Base-by-base conservation (phyloP, 192 early-diverging fungal species). In the Linnemannia exigua region DNA sequence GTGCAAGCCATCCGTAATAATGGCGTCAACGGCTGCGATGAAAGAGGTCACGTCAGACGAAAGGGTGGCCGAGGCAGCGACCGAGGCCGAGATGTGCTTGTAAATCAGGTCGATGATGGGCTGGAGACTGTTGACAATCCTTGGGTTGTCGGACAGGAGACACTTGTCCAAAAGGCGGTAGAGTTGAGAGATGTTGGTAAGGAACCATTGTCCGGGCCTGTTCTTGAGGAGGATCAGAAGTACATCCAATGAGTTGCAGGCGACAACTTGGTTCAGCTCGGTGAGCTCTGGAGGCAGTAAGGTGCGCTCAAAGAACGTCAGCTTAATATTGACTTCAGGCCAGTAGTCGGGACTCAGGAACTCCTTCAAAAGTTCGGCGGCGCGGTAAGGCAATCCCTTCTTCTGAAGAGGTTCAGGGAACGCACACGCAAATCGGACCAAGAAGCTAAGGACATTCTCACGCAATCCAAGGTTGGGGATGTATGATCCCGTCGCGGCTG, bases 41-140 rank as follows among this genome's bases (percentile, higher is more conserved):
- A 97, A 92, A 20, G 76, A 74, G 52, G 72, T 48, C 16, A 83
- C 70, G 70, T 80, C 80, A 2, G 81, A 77, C 47, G 91, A 90
- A 35, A 91, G 89, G 3, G 90, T 87, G 25, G 82, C 84, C 11
- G 76, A 87, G 46, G 87, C 81, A 15, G 81, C 76, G 16, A 68
- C 46, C 1, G 88, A 86, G 35, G 88, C 78, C 33, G 88, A 73
- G n/a, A 92, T 90, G 35, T 89, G 88, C 46, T 92, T 90, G 84
- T 95, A 97, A 22, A 97, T 92, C 72, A 92, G 92, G 52, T 91
- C 88, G 20, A 98, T 89, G 22, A 98, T 91, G 16, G 93, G 92
- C 5, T 94, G 87, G 15, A 99, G 88, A 41, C 93, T 90, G 76
- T 92, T 92, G 68, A 95, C 92, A 61, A 98, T 91, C 9, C 91